Base-by-base conservation (phyloP, 768 basidiomycete genomes). In the Tulasnella sp. region DNA sequence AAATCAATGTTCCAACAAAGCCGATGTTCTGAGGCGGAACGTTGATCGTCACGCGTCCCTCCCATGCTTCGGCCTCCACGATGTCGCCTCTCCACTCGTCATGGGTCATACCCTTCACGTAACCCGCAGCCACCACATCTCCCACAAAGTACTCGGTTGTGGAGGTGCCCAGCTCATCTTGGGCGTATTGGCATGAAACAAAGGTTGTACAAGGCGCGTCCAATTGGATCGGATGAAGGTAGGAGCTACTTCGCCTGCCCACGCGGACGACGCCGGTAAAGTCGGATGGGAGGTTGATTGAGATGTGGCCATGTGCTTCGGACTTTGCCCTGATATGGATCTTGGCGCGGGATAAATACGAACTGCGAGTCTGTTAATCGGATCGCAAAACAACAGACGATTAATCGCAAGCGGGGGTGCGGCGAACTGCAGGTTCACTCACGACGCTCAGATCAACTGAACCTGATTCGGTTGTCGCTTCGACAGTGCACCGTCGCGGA, bases 241-340 rank as follows among this genome's bases (percentile, higher is more conserved):
- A 48, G 76, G 41, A 54, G 41, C 41, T n/a, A 6, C 41, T 12
- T 46, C 24, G 3, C n/a, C 20, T 48, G 28, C 44, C 0, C 22
- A 77, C n/a, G 76, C 76, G 76, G 24, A 77, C 28, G 76, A 77
- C 24, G n/a, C 76, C 76, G 37, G n/a, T 28, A 50, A 77, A 77
- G 28, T 37, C 42, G 3, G 54, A 18, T 48, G 76, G 76, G 14
- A 77, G 76, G 76, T 54, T n/a, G 18, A 77, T 77, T 24, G 44
- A n/a, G 16, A 77, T 50, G 50, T 77, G 42, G 20, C 76, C 76
- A 24, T 34, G 3, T 31, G 34, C 48, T 50, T 50, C 31, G 8
- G 76, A 46, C 28, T 28, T 22, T 20, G 44, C 44, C 14, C 18
- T 34, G 41, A 77, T 22, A 50, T 48, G 50, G 44, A 77, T 31